Evolutionary conservation across 2,329 filamentous ascomycete species (phyloP), one percentile per base, ranked within the genome.

Genomic region (Fusarium pilosicola): DNA sequence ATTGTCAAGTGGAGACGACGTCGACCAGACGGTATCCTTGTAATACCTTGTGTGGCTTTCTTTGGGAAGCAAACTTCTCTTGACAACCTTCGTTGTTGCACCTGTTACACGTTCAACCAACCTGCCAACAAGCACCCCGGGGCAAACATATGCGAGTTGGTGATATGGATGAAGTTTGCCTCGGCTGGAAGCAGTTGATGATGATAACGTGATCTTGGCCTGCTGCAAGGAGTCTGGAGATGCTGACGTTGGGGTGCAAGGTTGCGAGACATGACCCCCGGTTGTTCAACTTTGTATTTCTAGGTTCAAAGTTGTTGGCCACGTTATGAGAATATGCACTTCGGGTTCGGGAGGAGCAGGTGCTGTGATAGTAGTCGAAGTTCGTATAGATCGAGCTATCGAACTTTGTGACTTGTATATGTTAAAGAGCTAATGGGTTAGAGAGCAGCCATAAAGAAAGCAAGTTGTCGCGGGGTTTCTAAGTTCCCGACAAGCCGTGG

Each of bases 121-220:
- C 64, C 57, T 48, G 63, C 61, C 68, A 74, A 63, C 64, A 70
- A 44, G 56, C 32, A 39, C 30, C 28, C 41, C 41, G 45, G 48
- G 60, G 42, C 66, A 75, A 74, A 63, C 65, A 71, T 41, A 39
- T 44, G 45, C 39, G 45, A 41, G 61, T 44, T 62, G 54, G 38
- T 38, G 65, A 49, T 54, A 49, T 45, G 26, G 45, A 52, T 42
- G 36, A 26, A 45, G 48, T 62, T 58, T 63, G 62, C 46, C 56
- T 63, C 61, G 62, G 48, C 28, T 57, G 57, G 45, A 52, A 59
- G 34, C 61, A 76, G 65, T 44, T 42, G 38, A 59, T 44, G n/a
- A n/a, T 42, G 61, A 69, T 78, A 78, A 78, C 76, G 76, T 78
- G 76, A 78, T 65, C 44, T 62, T 18, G 22, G 45, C 59, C 67